Evolutionary conservation across 2,329 filamentous ascomycete species (phyloP).

Genomic region (Botrytis sinoallii): DNA sequence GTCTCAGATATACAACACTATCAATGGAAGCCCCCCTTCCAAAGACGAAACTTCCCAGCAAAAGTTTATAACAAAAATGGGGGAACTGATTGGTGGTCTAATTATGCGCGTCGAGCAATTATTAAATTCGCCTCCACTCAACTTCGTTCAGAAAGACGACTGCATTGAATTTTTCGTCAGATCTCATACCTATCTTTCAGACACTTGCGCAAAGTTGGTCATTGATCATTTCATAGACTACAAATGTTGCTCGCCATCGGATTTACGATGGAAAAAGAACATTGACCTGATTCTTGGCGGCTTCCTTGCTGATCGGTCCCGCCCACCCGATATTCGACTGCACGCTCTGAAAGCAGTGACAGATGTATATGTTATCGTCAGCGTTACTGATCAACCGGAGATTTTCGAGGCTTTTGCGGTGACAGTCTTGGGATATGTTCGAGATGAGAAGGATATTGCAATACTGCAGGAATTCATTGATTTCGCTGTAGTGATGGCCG

Average conservation of each 20-base stretch:
- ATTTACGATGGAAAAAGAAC: slow-evolving; percentile 64
- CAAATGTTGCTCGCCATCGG: slow-evolving; percentile 68
- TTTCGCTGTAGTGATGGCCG: slow-evolving; percentile 62
- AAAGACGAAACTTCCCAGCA: slow-evolving; percentile 30
- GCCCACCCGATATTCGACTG: slow-evolving; percentile 61
- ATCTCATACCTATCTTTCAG: slow-evolving; percentile 60
- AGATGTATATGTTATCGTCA: slow-evolving; percentile 48
- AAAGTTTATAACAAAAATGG: slow-evolving; percentile 28
- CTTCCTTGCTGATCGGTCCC: slow-evolving; percentile 60
- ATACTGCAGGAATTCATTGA: slow-evolving; percentile 64
- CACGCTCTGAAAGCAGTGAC: slow-evolving; percentile 58
- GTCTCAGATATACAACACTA: slow-evolving; percentile 26
- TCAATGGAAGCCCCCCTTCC: not conserved
- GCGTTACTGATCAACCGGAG: slow-evolving; percentile 52
- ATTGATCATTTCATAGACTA: slow-evolving; percentile 67
- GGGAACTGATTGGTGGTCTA: slow-evolving; percentile 34
- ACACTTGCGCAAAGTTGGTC: slow-evolving; percentile 61
- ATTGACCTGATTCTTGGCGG: slow-evolving; percentile 57
- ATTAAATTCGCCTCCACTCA: slow-evolving; percentile 42
- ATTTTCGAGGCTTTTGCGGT: slow-evolving; percentile 57
- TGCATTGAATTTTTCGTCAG: slow-evolving; percentile 65
- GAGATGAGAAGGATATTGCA: slow-evolving; percentile 59
- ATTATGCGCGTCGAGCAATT: slow-evolving; percentile 37
- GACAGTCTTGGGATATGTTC: slow-evolving; percentile 58
- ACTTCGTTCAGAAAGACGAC: slow-evolving; percentile 62